Evolutionary conservation across 1,284 basidiomycete species (phyloP).

Genomic region (Pisolithus thermaeus): DNA sequence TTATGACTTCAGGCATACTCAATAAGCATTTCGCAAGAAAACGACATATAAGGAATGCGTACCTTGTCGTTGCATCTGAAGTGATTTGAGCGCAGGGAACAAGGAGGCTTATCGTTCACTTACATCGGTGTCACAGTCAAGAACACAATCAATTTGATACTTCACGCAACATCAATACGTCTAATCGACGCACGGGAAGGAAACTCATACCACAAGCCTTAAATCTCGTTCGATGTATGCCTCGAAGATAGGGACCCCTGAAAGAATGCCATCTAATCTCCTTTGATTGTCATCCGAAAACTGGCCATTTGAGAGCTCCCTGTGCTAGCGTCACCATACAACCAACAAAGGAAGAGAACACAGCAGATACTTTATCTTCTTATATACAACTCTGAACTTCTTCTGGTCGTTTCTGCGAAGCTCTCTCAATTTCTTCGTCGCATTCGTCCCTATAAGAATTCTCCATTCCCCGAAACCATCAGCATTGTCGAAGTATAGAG

Average conservation of each 20-base stretch:
- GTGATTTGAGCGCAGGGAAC: background rate
- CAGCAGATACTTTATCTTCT: conserved; percentile 50
- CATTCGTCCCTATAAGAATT: conserved; percentile 42
- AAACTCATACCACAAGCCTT: conserved; percentile 49
- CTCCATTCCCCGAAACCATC: conserved; percentile 50
- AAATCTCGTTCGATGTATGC: conserved; percentile 61
- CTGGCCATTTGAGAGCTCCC: conserved; percentile 59
- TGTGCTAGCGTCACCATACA: conserved; percentile 21
- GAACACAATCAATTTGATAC: conserved; percentile 62
- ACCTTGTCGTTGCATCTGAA: conserved; percentile 54
- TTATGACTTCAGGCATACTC: conserved; percentile 36
- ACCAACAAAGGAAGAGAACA: background rate
- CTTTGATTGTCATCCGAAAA: conserved; percentile 69
- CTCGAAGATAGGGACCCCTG: conserved; percentile 55
- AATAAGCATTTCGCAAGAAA: background rate
- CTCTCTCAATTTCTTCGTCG: conserved; percentile 38
- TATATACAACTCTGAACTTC: conserved; percentile 43
- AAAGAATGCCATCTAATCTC: conserved; percentile 39
- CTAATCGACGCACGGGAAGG: background rate
- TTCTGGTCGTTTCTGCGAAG: conserved; percentile 34
- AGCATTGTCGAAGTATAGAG: conserved; percentile 45
- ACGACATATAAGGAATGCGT: background rate
- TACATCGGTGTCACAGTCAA: conserved; percentile 46
- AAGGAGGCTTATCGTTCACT: conserved; percentile 12
- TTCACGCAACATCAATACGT: conserved; percentile 19